These are phyloP conservation scores for Fusarium chaquense DNA, from an alignment of 2,329 filamentous ascomycete genomes.

Conservation along the genomic window DNA sequence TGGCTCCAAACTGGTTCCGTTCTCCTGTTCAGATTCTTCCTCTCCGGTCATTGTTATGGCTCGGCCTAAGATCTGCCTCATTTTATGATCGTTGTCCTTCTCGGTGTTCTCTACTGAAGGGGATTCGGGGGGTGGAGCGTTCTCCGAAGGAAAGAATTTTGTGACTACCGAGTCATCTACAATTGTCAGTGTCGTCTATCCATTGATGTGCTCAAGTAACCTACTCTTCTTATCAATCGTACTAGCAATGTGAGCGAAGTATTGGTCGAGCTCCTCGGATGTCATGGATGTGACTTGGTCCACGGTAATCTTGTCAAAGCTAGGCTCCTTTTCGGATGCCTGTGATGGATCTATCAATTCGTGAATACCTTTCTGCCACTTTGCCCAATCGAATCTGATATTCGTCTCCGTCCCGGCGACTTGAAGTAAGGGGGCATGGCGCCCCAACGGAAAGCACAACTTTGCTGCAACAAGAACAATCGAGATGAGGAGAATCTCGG, in stretches of 20 bases:
- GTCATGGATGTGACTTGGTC: constrained; percentile 72
- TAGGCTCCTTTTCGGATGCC: constrained; percentile 18
- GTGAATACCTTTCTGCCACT: constrained; percentile 70
- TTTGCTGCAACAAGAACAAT: constrained; percentile 82
- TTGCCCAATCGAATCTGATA: constrained; percentile 73
- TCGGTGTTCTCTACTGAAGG: constrained; percentile 42
- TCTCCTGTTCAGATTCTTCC: constrained; percentile 10
- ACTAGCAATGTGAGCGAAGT: constrained; percentile 63
- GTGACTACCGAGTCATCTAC: constrained; percentile 49
- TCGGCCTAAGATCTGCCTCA: constrained; percentile 39
- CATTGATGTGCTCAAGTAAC: neutral
- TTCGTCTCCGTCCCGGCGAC: constrained; percentile 26
- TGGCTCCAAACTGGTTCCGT: constrained; percentile 5
- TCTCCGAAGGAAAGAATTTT: constrained; percentile 53
- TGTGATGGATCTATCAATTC: constrained; percentile 30
- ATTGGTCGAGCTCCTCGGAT: constrained; percentile 71
- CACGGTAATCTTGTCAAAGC: constrained; percentile 69
- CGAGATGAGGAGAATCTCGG: constrained; percentile 80
- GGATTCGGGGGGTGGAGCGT: constrained; percentile 29
- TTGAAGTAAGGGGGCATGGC: constrained; percentile 56
- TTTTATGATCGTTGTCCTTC: constrained; percentile 44
- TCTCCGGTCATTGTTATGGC: constrained; percentile 28
- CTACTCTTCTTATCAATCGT: constrained; percentile 52
- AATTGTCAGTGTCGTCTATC: constrained; percentile 17
- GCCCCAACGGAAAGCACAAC: constrained; percentile 80